Percentiles rank a stretch among this genome's conserved stretches.
These are phyloP conservation scores for Aspergillus nanangensis DNA, from an alignment of 495 filamentous ascomycete species.

Conservation along the genomic window DNA sequence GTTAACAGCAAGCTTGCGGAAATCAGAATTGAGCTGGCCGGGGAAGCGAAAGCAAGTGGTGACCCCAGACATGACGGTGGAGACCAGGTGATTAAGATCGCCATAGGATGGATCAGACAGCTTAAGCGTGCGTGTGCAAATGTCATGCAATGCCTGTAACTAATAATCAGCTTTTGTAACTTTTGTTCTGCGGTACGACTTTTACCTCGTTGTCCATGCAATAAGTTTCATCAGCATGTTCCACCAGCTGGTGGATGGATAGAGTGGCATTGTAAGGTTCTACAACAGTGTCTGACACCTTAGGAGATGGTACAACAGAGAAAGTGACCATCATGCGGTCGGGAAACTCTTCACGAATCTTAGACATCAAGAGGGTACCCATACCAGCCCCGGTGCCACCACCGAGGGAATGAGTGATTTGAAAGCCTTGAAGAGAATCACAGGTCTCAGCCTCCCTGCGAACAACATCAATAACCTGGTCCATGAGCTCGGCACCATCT, in stretches of 20 bases:
- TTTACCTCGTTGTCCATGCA: slow-evolving; percentile 99
- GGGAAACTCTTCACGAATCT: slow-evolving; percentile 99
- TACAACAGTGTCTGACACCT: slow-evolving; percentile 99
- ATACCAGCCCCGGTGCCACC: slow-evolving; percentile 99
- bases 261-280: slow-evolving; percentile 99
- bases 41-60: slow-evolving; percentile 99
- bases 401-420: slow-evolving; percentile 99
- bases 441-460: slow-evolving; percentile 98
- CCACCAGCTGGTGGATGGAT: slow-evolving; percentile 98
- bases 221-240: slow-evolving; percentile 99
- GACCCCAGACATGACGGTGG: slow-evolving; percentile 99
- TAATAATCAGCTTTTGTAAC: slow-evolving; percentile 13
- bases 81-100: slow-evolving; percentile 99
- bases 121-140: slow-evolving; percentile 99
- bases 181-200: slow-evolving; percentile 13
- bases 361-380: slow-evolving; percentile 99
- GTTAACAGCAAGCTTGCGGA: slow-evolving; percentile 99
- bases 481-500: slow-evolving; percentile 98
- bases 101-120: slow-evolving; percentile 97
- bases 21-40: slow-evolving; percentile 98
- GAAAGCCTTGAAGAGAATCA: slow-evolving; percentile 99
- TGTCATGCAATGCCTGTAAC: slow-evolving; percentile 87
- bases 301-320: slow-evolving; percentile 98
- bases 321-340: slow-evolving; percentile 99
- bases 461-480: slow-evolving; percentile 97